Conservation (phyloP, 2,329 filamentous ascomycete genomes). For the Parasarocladium wereldwijsianum region DNA sequence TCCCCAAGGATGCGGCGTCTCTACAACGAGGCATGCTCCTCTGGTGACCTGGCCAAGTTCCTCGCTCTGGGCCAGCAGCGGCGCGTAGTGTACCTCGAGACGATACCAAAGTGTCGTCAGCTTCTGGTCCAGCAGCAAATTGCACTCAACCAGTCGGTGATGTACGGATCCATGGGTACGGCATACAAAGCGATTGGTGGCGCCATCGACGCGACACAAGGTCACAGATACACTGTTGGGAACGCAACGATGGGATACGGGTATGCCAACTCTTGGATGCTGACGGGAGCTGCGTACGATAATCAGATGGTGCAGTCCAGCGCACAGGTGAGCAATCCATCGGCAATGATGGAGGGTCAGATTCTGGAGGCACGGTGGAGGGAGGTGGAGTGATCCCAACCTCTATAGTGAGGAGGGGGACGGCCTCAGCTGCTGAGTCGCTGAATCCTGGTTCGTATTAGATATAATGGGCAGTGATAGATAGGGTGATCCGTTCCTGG, state of each 20-base stretch:
- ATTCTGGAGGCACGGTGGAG: not conserved
- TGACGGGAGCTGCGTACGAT: slow-evolving; percentile 11
- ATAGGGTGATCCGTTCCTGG: too few species aligned
- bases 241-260: slow-evolving; percentile 17
- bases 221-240: slow-evolving; percentile 14
- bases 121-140: slow-evolving; percentile 10
- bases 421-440: too few species aligned
- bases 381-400: slow-evolving; percentile 1
- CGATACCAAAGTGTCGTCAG: slow-evolving; percentile 7
- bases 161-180: slow-evolving; percentile 12
- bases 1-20: slow-evolving; percentile 7
- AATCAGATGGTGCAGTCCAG: not conserved
- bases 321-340: not conserved
- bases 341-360: not conserved
- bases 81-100: slow-evolving; percentile 6
- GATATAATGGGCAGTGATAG: too few species aligned
- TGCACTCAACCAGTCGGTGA: slow-evolving; percentile 16
- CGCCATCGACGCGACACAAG: slow-evolving; percentile 6
- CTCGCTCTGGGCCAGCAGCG: slow-evolving; percentile 11
- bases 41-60: slow-evolving; percentile 11
- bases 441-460: too few species aligned
- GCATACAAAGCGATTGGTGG: slow-evolving; percentile 13
- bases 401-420: too few species aligned
- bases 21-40: slow-evolving; percentile 6
- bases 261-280: slow-evolving; percentile 13